Evolutionary conservation across 2,329 filamentous ascomycete genomes (phyloP), one percentile per base, ranked within the genome.

Genomic region (Scedosporium boydii): DNA sequence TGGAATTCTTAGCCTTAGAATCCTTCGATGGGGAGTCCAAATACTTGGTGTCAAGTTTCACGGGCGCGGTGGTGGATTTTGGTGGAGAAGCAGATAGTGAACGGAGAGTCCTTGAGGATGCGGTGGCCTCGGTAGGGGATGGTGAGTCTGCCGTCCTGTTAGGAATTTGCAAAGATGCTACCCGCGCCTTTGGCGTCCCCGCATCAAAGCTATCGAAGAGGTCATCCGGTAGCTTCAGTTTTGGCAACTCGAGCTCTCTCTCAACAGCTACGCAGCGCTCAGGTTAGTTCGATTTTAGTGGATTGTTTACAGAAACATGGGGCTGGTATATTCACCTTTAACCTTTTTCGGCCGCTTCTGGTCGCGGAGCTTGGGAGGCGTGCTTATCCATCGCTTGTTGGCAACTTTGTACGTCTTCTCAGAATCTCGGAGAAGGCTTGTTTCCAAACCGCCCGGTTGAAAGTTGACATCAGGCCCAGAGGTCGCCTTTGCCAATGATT

Each of bases 251-350:
- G 12, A 48, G 14, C 61, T 63, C 41, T 42, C 34, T 48, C 61
- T 53, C 27, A 59, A 63, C 42, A 46, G 23, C 34, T 63, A 42
- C 3, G 44, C 18, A 61, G 48, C 59, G 34, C 21, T 23, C 55
- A 29, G 34, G 60, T 56, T 14, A 65, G 23, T 16, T 44, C 61
- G 27, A 21, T n/a, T n/a, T 38, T 4, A 38, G 34, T 4, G 34
- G 34, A 12, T 38, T 9, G 9, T 38, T 12, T 6, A 9, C n/a
- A 12, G 3, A 1, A n/a, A 27, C 14, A 23, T n/a, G 14, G n/a
- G 27, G 6, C 3, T n/a, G 23, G 10, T 3, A 29, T 44, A 21
- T 41, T 51, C 14, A 60, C 59, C 44, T 27, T 53, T 4, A 34
- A 16, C 42, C 16, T 42, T 34, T 44, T 53, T 53, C n/a, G 27